Evolutionary conservation across 108 stramenopile species (phyloP).

Genomic region (Stephanodiscus minutulus): DNA sequence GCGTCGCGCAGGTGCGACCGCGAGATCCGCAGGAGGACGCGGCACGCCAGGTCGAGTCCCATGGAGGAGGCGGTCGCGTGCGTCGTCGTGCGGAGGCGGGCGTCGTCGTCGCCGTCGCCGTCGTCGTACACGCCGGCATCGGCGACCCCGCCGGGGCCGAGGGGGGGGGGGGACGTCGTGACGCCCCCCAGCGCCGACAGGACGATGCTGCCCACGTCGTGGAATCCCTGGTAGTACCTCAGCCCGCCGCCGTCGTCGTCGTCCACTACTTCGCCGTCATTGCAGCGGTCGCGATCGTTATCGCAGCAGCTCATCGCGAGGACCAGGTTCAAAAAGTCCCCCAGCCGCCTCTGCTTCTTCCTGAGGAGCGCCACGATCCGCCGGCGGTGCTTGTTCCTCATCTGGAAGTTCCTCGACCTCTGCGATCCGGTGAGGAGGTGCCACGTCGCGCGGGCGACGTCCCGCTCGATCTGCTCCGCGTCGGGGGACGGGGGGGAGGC

Average conservation of each 20-base stretch:
- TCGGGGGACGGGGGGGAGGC: slow-evolving; percentile 58
- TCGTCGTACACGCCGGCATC: neutral
- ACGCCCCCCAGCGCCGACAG: slow-evolving; percentile 68
- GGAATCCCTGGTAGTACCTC: slow-evolving; percentile 89
- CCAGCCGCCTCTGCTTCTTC: slow-evolving; percentile 73
- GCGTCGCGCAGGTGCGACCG: slow-evolving; percentile 72
- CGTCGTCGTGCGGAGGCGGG: slow-evolving; percentile 11
- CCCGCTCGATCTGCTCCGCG: slow-evolving; percentile 72
- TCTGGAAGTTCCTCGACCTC: slow-evolving; percentile 61
- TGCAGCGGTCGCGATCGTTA: neutral
- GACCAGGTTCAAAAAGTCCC: slow-evolving; percentile 76
- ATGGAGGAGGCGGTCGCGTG: slow-evolving; percentile 35
- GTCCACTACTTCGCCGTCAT: neutral
- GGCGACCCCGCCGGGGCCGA: too few relatives aligned
- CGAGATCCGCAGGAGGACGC: slow-evolving; percentile 66
- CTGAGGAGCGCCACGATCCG: slow-evolving; percentile 52
- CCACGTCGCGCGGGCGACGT: slow-evolving; percentile 83
- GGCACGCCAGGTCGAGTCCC: slow-evolving; percentile 70
- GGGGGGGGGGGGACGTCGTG: slow-evolving; percentile 1
- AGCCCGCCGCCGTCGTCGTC: slow-evolving; percentile 27
- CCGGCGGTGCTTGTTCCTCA: slow-evolving; percentile 60
- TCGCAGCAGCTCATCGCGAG: slow-evolving; percentile 56
- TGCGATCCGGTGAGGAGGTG: slow-evolving; percentile 78
- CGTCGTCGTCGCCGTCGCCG: neutral
- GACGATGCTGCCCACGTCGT: slow-evolving; percentile 84